Conservation (phyloP, 164 flowering plant genomes). For the Buxus sempervirens region DNA sequence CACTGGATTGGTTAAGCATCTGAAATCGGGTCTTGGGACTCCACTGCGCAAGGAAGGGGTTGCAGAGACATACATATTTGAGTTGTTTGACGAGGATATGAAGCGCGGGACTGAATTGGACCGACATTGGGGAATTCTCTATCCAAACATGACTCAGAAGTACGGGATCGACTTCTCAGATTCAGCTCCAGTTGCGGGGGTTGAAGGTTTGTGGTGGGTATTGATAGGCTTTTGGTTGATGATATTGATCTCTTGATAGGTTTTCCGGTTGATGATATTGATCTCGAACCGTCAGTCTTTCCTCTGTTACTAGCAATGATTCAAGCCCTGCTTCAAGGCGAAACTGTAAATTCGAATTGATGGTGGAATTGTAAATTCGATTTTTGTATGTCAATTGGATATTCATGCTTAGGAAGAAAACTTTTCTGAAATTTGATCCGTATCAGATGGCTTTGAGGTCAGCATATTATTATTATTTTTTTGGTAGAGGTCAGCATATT, state of each 20-base stretch:
- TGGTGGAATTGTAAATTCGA: too few relatives aligned
- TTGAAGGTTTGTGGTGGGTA: neutral
- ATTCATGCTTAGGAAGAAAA: too few relatives aligned
- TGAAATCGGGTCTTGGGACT: constrained; percentile 58
- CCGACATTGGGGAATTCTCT: constrained; percentile 58
- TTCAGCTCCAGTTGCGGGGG: constrained; percentile 1
- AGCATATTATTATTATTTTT: too few relatives aligned
- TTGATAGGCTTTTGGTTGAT: neutral
- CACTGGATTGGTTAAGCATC: constrained; percentile 50
- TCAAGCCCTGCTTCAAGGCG: too few relatives aligned
- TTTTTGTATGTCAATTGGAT: too few relatives aligned
- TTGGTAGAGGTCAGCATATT: too few relatives aligned
- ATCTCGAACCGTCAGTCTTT: neutral
- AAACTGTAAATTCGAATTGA: too few relatives aligned
- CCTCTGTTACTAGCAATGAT: neutral
- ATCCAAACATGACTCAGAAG: constrained; percentile 53
- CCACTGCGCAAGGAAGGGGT: constrained; percentile 68
- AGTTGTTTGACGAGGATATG: constrained; percentile 50
- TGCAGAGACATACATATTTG: constrained; percentile 49
- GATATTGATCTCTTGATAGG: neutral
- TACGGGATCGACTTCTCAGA: constrained; percentile 40
- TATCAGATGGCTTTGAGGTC: too few relatives aligned
- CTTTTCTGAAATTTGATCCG: too few relatives aligned
- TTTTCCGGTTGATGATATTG: neutral
- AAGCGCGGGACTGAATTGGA: constrained; percentile 7